Evolutionary conservation across 2,329 filamentous ascomycete genomes (phyloP).

Genomic region (Neoascochyta sp.): DNA sequence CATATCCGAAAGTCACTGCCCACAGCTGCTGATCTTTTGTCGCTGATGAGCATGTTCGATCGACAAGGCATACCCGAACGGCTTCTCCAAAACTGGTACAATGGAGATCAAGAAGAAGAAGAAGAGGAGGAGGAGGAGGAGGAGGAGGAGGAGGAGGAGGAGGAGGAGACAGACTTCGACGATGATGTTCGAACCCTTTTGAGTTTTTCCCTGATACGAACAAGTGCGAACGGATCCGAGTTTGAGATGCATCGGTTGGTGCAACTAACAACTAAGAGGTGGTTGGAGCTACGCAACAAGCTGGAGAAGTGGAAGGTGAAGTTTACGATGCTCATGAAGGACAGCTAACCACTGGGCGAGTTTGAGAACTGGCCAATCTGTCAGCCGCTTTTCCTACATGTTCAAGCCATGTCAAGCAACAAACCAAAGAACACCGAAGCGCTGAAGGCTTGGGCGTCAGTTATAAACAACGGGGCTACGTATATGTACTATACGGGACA

Average conservation of each 20-base stretch:
- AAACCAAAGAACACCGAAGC: not conserved
- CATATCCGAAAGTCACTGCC: constrained; percentile 30
- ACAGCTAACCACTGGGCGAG: constrained; percentile 1
- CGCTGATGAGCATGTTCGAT: constrained; percentile 29
- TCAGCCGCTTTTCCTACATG: constrained; percentile 8
- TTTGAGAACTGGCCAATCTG: constrained; percentile 11
- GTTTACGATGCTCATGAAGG: constrained; percentile 2
- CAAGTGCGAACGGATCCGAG: constrained; percentile 2
- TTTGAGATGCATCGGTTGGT: constrained; percentile 19
- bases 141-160: no score
- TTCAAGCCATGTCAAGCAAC: not conserved
- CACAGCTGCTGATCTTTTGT: constrained; percentile 42
- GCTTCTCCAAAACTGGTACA: constrained; percentile 9
- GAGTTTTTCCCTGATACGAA: constrained; percentile 10
- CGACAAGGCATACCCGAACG: constrained; percentile 20
- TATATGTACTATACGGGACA: not conserved
- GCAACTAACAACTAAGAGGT: constrained; percentile 13
- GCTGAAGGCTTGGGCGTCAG: constrained; percentile 1
- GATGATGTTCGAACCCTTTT: constrained; percentile 11
- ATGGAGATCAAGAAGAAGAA: no score
- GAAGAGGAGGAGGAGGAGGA: no score
- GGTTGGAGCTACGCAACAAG: constrained; percentile 18
- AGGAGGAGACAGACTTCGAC: constrained; percentile 11
- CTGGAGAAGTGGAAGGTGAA: constrained; percentile 7
- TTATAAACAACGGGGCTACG: constrained; percentile 2